phyloP scores from a whole-genome alignment of 495 filamentous ascomycete genomes.

The Penicillium cinerascens region DNA sequence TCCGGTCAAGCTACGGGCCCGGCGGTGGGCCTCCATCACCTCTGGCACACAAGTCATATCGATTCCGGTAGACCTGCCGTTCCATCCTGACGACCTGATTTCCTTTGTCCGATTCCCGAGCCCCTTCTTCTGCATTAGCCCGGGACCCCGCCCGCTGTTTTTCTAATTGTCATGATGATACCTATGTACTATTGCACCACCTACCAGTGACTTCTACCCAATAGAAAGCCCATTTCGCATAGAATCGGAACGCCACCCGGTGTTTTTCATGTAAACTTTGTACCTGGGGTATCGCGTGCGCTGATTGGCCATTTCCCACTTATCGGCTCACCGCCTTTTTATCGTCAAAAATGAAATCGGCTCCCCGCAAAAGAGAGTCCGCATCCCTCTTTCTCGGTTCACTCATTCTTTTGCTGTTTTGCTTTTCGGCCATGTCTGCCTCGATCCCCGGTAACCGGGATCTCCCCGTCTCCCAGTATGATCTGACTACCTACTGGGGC shows the following conservation, averaged over 20 bases:
- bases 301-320: slow-evolving; percentile 27
- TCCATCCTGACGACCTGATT: slow-evolving; percentile 23
- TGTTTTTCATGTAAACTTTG: background rate
- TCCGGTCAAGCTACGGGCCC: slow-evolving; percentile 52
- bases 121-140: slow-evolving; percentile 19
- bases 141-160: slow-evolving; percentile 17
- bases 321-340: slow-evolving; percentile 45
- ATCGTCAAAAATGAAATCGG: slow-evolving; percentile 21
- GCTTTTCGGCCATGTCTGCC: slow-evolving; percentile 64
- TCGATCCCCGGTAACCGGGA: slow-evolving; percentile 84
- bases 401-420: slow-evolving; percentile 7
- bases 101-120: slow-evolving; percentile 23
- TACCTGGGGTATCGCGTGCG: background rate
- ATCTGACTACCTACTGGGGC: slow-evolving; percentile 91
- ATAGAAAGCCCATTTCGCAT: background rate
- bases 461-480: slow-evolving; percentile 84
- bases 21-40: slow-evolving; percentile 52
- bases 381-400: slow-evolving; percentile 5
- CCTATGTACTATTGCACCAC: slow-evolving; percentile 32
- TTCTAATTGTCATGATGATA: slow-evolving; percentile 31
- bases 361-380: slow-evolving; percentile 21
- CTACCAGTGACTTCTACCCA: slow-evolving; percentile 1
- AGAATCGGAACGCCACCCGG: slow-evolving; percentile 5
- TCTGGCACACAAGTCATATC: slow-evolving; percentile 64
- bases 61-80: slow-evolving; percentile 34